Conservation (phyloP, 2,329 filamentous ascomycete species). For the Knoxdaviesia proteae region DNA sequence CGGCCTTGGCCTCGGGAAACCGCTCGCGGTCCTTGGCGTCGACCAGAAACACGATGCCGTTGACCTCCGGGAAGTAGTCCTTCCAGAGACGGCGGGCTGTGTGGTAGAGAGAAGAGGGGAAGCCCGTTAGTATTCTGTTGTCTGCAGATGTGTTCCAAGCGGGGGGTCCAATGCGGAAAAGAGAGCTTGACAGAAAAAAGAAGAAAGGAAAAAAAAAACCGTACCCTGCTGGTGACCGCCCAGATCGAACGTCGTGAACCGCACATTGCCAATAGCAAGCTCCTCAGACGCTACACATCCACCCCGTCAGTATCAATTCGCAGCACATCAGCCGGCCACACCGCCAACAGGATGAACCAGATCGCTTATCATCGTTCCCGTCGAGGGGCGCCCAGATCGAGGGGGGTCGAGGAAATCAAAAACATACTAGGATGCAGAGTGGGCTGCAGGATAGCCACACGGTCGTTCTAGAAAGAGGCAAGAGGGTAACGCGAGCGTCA, state of each 20-base stretch:
- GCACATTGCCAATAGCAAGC: constrained; percentile 77
- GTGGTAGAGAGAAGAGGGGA: background rate
- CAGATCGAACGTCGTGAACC: constrained; percentile 86
- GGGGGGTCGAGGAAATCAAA: background rate
- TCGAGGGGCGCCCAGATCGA: too few relatives aligned
- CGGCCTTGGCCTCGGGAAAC: constrained; percentile 82
- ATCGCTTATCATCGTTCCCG: too few relatives aligned
- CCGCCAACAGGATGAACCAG: too few relatives aligned
- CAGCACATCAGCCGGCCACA: too few relatives aligned
- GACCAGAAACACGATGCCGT: constrained; percentile 91
- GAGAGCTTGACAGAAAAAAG: background rate
- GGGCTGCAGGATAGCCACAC: constrained; percentile 75
- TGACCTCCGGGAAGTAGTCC: constrained; percentile 92
- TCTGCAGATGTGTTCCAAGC: background rate
- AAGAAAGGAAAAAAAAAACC: constrained; percentile 5
- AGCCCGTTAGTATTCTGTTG: constrained; percentile 2
- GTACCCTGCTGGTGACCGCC: constrained; percentile 82
- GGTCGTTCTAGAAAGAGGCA: constrained; percentile 47
- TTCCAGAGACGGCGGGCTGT: constrained; percentile 82
- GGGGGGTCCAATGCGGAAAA: background rate
- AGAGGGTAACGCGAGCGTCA: background rate
- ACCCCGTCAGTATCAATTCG: too few relatives aligned
- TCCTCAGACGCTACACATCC: constrained; percentile 54
- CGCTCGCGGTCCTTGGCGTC: constrained; percentile 96
- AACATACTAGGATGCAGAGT: constrained; percentile 74